Percentiles rank a stretch among this genome's conserved stretches.
These are phyloP conservation scores for Microbotryum saponariae DNA, from an alignment of 1,284 basidiomycete genomes.

Conservation along the genomic window DNA sequence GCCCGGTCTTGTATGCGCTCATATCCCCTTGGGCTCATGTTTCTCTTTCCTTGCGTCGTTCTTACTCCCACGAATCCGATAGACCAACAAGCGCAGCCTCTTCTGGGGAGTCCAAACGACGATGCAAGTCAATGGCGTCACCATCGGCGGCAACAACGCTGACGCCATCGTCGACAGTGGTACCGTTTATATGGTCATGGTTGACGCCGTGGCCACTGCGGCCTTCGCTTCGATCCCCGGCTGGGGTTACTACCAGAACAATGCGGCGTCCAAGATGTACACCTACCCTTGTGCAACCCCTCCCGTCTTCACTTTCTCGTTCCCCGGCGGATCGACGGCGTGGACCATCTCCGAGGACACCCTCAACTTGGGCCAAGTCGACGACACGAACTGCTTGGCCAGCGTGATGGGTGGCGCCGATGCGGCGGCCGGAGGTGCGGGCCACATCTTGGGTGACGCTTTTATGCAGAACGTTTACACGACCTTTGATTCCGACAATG, in stretches of 20 bases:
- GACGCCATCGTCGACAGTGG: too few species aligned
- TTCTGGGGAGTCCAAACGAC: too few species aligned
- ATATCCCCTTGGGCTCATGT: too few species aligned
- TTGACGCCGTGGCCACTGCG: too few species aligned
- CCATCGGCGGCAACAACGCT: too few species aligned
- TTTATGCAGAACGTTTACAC: slow-evolving; percentile 39
- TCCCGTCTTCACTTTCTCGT: slow-evolving; percentile 39
- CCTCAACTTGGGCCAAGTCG: slow-evolving; percentile 33
- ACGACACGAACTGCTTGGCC: slow-evolving; percentile 25
- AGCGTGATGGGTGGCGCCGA: slow-evolving; percentile 38
- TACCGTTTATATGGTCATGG: too few species aligned
- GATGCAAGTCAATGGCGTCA: too few species aligned
- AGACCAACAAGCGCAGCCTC: too few species aligned
- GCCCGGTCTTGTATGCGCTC: too few species aligned
- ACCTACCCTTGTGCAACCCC: slow-evolving; percentile 38
- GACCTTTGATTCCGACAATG: slow-evolving; percentile 43
- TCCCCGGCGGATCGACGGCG: slow-evolving; percentile 22
- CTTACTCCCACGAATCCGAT: too few species aligned
- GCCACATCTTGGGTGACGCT: slow-evolving; percentile 43
- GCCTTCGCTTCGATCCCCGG: slow-evolving; percentile 23
- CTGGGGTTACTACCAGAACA: slow-evolving; percentile 36
- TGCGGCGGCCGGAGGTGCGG: slow-evolving; percentile 35
- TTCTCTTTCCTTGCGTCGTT: too few species aligned
- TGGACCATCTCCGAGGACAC: slow-evolving; percentile 20
- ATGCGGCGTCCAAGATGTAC: background rate